A percentile compares a stretch with the other conserved stretches of the same genome.
Evolutionary conservation across 345 rosid species (phyloP).

Genomic region (Alliaria petiolata): DNA sequence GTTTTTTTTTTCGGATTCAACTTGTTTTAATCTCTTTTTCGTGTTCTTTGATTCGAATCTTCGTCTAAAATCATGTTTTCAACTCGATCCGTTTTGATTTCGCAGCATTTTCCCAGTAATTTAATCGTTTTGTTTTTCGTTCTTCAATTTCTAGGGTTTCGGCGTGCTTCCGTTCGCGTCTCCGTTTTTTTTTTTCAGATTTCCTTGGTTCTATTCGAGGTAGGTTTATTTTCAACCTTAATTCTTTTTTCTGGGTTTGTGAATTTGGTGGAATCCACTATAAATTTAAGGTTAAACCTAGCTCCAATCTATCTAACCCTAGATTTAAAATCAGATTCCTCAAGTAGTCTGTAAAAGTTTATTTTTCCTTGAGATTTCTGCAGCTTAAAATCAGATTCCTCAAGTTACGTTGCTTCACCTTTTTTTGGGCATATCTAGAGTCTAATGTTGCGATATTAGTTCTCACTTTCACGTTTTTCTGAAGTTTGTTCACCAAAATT

Average conservation of each 20-base stretch:
- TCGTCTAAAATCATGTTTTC: not conserved
- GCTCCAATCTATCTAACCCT: conserved; percentile 16
- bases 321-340: not conserved
- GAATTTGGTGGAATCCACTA: not conserved
- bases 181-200: not conserved
- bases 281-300: not conserved
- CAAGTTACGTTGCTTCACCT: not conserved
- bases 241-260: not conserved
- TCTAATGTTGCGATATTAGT: not conserved
- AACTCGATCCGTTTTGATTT: conserved; percentile 11
- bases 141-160: conserved; percentile 30
- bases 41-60: conserved; percentile 12
- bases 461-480: not conserved
- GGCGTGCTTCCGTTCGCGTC: not conserved
- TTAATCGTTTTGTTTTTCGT: not conserved
- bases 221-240: not conserved
- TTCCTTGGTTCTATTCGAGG: not conserved
- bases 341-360: not conserved
- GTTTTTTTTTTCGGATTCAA: conserved; percentile 10
- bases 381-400: not conserved
- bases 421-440: not conserved
- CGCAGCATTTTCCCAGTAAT: not conserved
- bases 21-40: not conserved
- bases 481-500: not conserved
- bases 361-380: not conserved